These are phyloP conservation scores for Phalaenopsis hybrid DNA, from an alignment of 116 monocot species.

Conservation along the genomic window DNA sequence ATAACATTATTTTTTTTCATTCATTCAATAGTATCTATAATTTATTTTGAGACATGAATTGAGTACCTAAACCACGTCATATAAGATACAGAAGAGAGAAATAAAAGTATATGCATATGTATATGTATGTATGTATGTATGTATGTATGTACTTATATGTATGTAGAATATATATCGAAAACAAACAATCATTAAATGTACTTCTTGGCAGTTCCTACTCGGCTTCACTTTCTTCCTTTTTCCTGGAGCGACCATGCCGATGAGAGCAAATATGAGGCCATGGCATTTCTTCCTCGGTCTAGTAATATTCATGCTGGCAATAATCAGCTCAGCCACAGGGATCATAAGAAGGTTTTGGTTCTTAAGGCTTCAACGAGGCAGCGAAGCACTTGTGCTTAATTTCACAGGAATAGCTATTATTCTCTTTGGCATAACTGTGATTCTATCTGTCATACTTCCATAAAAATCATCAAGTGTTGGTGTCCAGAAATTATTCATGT, in stretches of 20 bases:
- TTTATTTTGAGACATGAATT: neutral
- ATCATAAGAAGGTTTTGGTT: constrained; percentile 9
- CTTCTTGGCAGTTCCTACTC: constrained; percentile 18
- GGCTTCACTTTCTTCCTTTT: constrained; percentile 19
- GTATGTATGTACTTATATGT: no score
- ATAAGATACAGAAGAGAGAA: no score
- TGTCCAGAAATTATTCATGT: neutral
- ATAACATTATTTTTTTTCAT: no score
- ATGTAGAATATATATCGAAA: no score
- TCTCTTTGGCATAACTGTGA: constrained; percentile 12
- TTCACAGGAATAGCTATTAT: constrained; percentile 22
- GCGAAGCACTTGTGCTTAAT: constrained; percentile 17
- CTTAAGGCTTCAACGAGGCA: neutral
- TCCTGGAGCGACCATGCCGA: constrained; percentile 10
- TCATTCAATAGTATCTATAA: neutral
- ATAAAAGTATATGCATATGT: no score
- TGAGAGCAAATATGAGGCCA: constrained; percentile 14
- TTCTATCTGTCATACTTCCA: constrained; percentile 11
- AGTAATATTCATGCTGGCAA: constrained; percentile 21
- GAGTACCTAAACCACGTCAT: no score
- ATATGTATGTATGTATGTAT: no score
- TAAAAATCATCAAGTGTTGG: neutral
- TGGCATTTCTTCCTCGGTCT: constrained; percentile 34
- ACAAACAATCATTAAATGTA: no score
- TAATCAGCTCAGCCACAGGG: constrained; percentile 23